Base-by-base conservation (phyloP, 768 basidiomycete species). In the Mrakia frigida region DNA sequence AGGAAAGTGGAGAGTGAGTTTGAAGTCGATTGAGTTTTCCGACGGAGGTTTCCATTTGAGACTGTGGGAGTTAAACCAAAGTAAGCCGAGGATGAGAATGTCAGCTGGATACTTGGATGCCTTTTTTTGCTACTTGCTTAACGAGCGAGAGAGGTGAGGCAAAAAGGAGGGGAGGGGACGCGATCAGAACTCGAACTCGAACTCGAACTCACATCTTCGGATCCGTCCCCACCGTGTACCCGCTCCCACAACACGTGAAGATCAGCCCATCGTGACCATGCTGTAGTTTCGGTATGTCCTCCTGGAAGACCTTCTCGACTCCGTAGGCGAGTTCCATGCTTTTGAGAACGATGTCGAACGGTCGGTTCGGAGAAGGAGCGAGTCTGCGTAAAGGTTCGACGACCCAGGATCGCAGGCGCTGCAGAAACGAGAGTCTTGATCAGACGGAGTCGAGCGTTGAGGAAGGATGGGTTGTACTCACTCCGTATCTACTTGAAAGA, bases 1-100 rank as follows among this genome's bases (percentile, higher is more conserved):
- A 0, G 96, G 94, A 82, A 98, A 99, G 43, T 93, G 90, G n/a
- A 99, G 85, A 69, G 94, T 88, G 39, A 98, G 90, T 83, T 94
- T 93, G 86, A 99, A 98, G 83, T 99, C 97, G 80, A 98, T 91
- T 1, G 94, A 95, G 82, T 99, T 99, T 82, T 98, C 96, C 2
- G 91, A 92, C 0, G 97, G 94, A 1, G 95, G 94, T 83, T 99
- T 99, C 97, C 97, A 99, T 84, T 99, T 99, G 81, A 99, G 83
- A 79, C 96, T 98, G 80, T 21, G 18, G 13, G 31, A 50, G 60
- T 0, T 28, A 41, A n/a, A 52, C 0, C 18, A 16, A 43, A 2
- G 35, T 56, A 14, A 56, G 60, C 52, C 1, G 11, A 28, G 21
- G 60, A n/a, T 61, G 2, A 65, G 70, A 1, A 46, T 74, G 39